phyloP scores from a whole-genome alignment of 768 basidiomycete species.

The Termitomyces sp. region DNA sequence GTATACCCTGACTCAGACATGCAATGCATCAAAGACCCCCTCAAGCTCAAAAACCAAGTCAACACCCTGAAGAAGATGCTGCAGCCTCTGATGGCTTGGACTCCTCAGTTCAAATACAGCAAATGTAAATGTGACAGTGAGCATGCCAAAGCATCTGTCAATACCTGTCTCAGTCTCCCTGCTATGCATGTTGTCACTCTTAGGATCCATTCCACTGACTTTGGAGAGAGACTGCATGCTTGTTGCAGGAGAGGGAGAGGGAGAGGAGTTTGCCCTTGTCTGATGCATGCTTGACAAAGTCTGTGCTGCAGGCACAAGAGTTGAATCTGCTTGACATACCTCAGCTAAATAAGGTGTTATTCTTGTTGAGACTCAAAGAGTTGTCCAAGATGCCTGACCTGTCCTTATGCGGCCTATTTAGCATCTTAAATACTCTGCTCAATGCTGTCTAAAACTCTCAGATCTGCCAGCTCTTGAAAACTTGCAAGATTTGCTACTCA shows the following conservation, averaged over 20 bases:
- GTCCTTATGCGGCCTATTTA: constrained; percentile 69
- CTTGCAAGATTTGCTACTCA: constrained; percentile 1
- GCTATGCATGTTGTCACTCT: constrained; percentile 80
- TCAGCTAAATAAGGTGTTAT: constrained; percentile 44
- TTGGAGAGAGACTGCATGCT: constrained; percentile 77
- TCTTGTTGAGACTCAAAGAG: constrained; percentile 29
- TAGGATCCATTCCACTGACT: constrained; percentile 50
- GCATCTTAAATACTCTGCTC: too few species aligned
- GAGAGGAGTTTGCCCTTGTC: too few species aligned
- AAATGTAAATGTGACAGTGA: constrained; percentile 71
- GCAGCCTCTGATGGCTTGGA: constrained; percentile 22
- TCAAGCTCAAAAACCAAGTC: constrained; percentile 64
- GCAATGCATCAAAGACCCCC: constrained; percentile 69
- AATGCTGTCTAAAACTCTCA: too few species aligned
- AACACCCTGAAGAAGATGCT: constrained; percentile 31
- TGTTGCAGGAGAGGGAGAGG: constrained; percentile 34
- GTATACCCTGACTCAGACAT: too few species aligned
- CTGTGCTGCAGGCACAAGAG: constrained; percentile 15
- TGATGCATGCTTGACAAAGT: constrained; percentile 15
- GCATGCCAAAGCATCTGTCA: constrained; percentile 87
- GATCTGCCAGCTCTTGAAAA: too few species aligned
- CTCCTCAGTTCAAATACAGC: constrained; percentile 62
- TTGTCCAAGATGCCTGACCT: constrained; percentile 76
- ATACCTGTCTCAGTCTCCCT: constrained; percentile 80
- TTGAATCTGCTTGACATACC: constrained; percentile 54